Base-by-base conservation (phyloP, 768 basidiomycete species). In the Xanthoconium purpureum region DNA sequence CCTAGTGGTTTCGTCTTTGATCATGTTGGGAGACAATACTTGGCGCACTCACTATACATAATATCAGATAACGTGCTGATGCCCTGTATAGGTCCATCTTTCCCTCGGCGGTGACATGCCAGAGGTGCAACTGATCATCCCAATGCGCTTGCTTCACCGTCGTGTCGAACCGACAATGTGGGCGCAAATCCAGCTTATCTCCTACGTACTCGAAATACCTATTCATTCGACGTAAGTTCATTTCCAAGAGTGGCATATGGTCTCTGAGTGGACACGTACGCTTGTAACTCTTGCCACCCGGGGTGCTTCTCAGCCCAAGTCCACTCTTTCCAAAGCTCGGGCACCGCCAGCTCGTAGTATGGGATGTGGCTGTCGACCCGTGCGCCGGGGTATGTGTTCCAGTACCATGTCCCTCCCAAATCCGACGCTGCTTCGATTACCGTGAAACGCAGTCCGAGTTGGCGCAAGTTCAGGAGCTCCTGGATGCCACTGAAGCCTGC, bases 361-460 rank as follows among this genome's bases (percentile, higher is more conserved):
- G 54, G 62, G 3, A 63, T 59, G 1, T 28, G 18, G 24, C 32
- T 53, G 51, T 63, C 61, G 9, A 47, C 61, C 1, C 33, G 46
- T 7, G 61, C 61, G 2, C 62, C 62, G 0, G 61, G 62, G 37
- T 63, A 63, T 37, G 6, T 47, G 54, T 63, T 63, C 61, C 62
- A 59, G 40, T 47, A n/a, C 56, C 62, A 63, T 1, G 44, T 36
- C 11, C 62, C 62, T 18, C 62, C 61, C 2, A 63, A 38, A n/a
- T 59, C 56, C 0, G 62, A 63, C 3, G 45, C 62, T 15, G 56
- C 56, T 0, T 63, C 61, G 43, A 63, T 44, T 24, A 59, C 17
- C 2, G 9, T 44, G 54, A 61, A 63, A n/a, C 45, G 47, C 44
- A 63, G 44, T 5, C 62, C 61, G 5, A 55, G 45, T 20, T 55